phyloP scores from a whole-genome alignment of 129 eudicot genomes.

The Oenanthe sinensis region DNA sequence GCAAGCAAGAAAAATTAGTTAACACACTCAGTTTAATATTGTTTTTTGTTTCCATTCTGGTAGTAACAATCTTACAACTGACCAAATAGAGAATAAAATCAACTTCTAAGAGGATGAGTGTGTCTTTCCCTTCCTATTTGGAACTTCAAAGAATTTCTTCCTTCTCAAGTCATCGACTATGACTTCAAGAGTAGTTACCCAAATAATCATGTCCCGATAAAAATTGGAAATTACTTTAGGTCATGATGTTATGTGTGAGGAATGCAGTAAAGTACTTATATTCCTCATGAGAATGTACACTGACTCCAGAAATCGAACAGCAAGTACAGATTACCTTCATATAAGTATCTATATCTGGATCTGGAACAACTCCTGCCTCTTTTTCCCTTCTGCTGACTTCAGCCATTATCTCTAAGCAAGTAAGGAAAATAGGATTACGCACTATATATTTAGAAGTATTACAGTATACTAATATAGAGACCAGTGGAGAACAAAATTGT shows the following conservation, averaged over 20 bases:
- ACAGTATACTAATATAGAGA: background rate
- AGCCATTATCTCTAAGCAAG: slow-evolving; percentile 29
- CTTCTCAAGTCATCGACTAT: too few relatives aligned
- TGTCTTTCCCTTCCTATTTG: too few relatives aligned
- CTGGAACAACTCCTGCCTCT: slow-evolving; percentile 40
- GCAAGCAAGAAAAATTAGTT: background rate
- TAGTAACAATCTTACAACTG: too few relatives aligned
- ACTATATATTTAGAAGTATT: background rate
- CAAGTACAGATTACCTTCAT: slow-evolving; percentile 36
- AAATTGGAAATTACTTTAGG: background rate
- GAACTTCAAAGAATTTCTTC: too few relatives aligned
- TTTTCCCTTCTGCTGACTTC: slow-evolving; percentile 49
- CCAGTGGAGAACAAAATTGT: background rate
- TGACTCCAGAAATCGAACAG: background rate
- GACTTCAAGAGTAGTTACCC: background rate
- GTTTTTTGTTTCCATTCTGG: too few relatives aligned
- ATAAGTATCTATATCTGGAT: slow-evolving; percentile 45
- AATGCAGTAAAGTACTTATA: background rate
- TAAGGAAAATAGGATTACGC: background rate
- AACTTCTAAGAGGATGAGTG: too few relatives aligned
- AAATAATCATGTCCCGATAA: background rate
- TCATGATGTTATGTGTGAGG: background rate
- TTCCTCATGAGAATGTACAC: background rate
- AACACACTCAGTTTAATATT: too few relatives aligned
- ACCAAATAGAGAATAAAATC: too few relatives aligned